Evolutionary conservation across 1,284 basidiomycete genomes (phyloP), one percentile per base, ranked within the genome.

Genomic region (Pseudozyma sp.): DNA sequence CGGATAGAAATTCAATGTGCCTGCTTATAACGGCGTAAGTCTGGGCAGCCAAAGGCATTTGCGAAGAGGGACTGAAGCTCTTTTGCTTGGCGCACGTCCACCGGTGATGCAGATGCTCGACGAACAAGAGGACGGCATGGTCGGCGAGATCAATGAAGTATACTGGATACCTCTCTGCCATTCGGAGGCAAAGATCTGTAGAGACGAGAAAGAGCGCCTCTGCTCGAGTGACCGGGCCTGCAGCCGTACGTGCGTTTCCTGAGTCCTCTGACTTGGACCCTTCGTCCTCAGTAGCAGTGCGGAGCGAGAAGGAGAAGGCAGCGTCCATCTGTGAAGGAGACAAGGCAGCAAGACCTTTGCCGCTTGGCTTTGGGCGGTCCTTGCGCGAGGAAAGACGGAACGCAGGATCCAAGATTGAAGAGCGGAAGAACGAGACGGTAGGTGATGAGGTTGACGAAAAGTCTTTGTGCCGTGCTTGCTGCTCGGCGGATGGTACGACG

Each of bases 31-130:
- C 42, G 4, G 39, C n/a, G 51, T 64, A 69, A 17, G 46, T 44
- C 9, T 69, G 47, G 1, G 56, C 30, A 30, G 67, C 53, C 44
- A 43, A 49, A 29, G 67, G 45, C 49, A 49, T 59, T 4, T 64
- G 47, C 34, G 54, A 29, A 3, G 56, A 45, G 1, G 67, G 61
- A 7, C n/a, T 29, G 4, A 54, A 5, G 13, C 47, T 19, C 6
- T 42, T 55, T 19, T 64, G 67, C 67, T 64, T 69, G 24, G 61
- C 61, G 33, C 61, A 60, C 10, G 65, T 68, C 70, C 70, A 73
- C 13, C 42, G 37, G 40, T 73, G 70, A 8, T 53, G 53, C n/a
- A 61, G 24, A 47, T 68, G 60, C 47, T 73, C 61, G 50, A 44
- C 45, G 16, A 73, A 37, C 17, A 66, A 30, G 7, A 64, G 57